Conservation (phyloP, 2,329 filamentous ascomycete species). For the Zopfia rhizophila region DNA sequence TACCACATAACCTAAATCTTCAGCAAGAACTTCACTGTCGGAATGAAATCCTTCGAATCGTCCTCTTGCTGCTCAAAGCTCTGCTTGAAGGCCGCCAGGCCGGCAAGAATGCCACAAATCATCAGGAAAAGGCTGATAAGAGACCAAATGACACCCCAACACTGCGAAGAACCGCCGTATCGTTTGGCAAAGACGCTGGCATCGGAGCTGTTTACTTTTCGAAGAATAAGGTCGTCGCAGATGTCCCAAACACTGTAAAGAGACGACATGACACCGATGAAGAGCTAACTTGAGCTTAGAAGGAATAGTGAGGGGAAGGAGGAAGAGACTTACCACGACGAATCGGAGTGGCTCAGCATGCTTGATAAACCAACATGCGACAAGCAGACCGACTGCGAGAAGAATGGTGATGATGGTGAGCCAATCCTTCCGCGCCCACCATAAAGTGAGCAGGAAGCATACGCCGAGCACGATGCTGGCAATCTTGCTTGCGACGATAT, state of each 20-base stretch:
- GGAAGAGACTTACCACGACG: constrained; percentile 65
- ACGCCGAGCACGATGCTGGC: constrained; percentile 77
- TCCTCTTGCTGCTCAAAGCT: constrained; percentile 74
- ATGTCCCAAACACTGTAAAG: constrained; percentile 88
- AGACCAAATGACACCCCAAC: constrained; percentile 84
- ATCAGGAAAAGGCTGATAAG: constrained; percentile 77
- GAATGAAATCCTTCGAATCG: constrained; percentile 74
- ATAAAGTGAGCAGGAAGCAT: constrained; percentile 80
- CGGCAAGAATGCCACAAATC: constrained; percentile 77
- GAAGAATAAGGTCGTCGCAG: constrained; percentile 81
- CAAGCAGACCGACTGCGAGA: constrained; percentile 74
- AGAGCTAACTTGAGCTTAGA: constrained; percentile 61
- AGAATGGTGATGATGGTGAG: constrained; percentile 77
- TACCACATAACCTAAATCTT: constrained; percentile 30
- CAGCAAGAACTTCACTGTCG: constrained; percentile 49
- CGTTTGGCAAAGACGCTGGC: constrained; percentile 81
- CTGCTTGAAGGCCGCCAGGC: constrained; percentile 79
- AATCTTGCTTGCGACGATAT: constrained; percentile 84
- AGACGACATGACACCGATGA: constrained; percentile 84
- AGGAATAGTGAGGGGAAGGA: background rate
- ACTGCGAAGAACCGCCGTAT: constrained; percentile 82
- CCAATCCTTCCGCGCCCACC: constrained; percentile 85
- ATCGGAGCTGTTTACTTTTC: constrained; percentile 83
- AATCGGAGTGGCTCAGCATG: constrained; percentile 79
- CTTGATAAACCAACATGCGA: constrained; percentile 82